A percentile compares a stretch with the other conserved stretches of the same genome.
phyloP scores from a whole-genome alignment of 129 eudicot species.

The Sambucus nigra region DNA sequence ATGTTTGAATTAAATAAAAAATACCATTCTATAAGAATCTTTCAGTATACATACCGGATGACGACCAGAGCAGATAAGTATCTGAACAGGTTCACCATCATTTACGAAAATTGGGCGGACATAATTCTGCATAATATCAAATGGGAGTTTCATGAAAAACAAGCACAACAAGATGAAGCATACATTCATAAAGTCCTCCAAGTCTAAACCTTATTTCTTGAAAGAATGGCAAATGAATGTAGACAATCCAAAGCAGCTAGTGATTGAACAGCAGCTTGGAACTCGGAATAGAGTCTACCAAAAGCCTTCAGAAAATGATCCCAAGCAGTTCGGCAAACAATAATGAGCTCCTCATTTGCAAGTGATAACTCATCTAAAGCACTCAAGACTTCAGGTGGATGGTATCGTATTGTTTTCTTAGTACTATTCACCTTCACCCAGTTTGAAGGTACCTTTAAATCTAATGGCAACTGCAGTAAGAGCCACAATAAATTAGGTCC shows the following conservation, averaged over 20 bases:
- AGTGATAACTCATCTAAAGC: constrained; percentile 64
- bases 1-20: background rate
- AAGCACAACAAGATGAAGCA: constrained; percentile 7
- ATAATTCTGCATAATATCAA: constrained; percentile 43
- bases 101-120: constrained; percentile 65
- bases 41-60: constrained; percentile 60
- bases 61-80: constrained; percentile 68
- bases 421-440: constrained; percentile 98
- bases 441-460: constrained; percentile 62
- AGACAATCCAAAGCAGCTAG: constrained; percentile 86
- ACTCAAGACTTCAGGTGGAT: constrained; percentile 80
- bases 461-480: constrained; percentile 52
- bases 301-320: constrained; percentile 56
- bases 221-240: constrained; percentile 73
- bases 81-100: constrained; percentile 72
- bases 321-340: constrained; percentile 75
- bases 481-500: constrained; percentile 5
- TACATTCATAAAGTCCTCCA: background rate
- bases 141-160: background rate
- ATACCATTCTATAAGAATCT: too few species aligned
- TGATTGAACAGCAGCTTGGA: constrained; percentile 90
- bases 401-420: constrained; percentile 85
- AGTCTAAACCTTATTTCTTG: constrained; percentile 61
- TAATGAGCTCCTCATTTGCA: constrained; percentile 63
- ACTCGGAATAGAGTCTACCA: constrained; percentile 55